phyloP scores from a whole-genome alignment of 768 basidiomycete species.

The Lactarius vividus region DNA sequence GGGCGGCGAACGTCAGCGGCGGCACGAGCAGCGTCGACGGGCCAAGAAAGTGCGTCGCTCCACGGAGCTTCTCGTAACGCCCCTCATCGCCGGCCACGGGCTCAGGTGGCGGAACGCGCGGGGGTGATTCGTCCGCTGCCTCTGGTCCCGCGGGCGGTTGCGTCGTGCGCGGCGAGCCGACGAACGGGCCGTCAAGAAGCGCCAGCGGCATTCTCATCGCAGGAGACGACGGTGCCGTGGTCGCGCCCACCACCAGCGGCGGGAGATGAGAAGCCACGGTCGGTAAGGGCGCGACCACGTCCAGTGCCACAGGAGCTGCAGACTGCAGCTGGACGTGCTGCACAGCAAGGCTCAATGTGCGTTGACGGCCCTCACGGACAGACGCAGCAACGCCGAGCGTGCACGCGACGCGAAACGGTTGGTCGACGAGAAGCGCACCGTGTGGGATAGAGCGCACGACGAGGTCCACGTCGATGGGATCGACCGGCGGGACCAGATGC shows the following conservation, averaged over 20 bases:
- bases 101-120: slow-evolving; percentile 14
- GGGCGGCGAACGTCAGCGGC: slow-evolving; percentile 34
- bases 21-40: slow-evolving; percentile 50
- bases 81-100: slow-evolving; percentile 22
- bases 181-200: slow-evolving; percentile 17
- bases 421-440: slow-evolving; percentile 46
- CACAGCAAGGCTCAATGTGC: slow-evolving; percentile 52
- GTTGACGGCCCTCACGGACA: slow-evolving; percentile 39
- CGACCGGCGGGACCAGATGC: slow-evolving; percentile 12
- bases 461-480: slow-evolving; percentile 57
- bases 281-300: background rate
- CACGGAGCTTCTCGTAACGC: slow-evolving; percentile 14
- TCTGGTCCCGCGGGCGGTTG: slow-evolving; percentile 5
- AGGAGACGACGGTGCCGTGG: slow-evolving; percentile 14
- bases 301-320: slow-evolving; percentile 21
- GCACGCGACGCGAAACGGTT: slow-evolving; percentile 58
- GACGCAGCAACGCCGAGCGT: slow-evolving; percentile 50
- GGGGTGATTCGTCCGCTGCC: background rate
- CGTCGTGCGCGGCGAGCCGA: slow-evolving; percentile 22
- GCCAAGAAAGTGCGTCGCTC: slow-evolving; percentile 40
- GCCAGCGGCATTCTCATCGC: background rate
- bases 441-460: slow-evolving; percentile 50
- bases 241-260: background rate
- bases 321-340: slow-evolving; percentile 61
- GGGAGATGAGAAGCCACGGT: slow-evolving; percentile 2